Evolutionary conservation across 371 early-diverging fungal species (phyloP), one percentile per base, ranked within the genome.

Genomic region (Mortierella sp.): DNA sequence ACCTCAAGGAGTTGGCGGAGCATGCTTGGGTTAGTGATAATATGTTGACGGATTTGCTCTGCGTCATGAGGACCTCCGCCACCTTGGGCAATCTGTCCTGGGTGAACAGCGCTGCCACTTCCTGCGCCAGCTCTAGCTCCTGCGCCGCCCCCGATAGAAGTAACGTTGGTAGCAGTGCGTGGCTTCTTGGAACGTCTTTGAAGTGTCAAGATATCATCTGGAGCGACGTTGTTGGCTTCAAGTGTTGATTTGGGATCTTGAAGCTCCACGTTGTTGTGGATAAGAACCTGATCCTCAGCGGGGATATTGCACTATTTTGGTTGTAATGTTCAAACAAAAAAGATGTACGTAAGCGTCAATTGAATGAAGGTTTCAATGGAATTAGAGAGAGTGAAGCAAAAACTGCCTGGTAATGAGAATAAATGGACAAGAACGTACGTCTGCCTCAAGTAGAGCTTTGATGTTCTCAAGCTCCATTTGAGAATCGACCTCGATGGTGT

Each of bases 381-480:
- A 26, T 8, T 18, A 26, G 18, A 43, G n/a, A n/a, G n/a, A n/a
- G n/a, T n/a, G n/a, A n/a, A n/a, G n/a, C n/a, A 28, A 43, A 28
- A 18, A 30, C 16, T 18, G 5, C n/a, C n/a, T n/a, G 26, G 18
- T 11, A 32, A 22, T 2, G 5, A 9, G 52, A 24, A 28, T 8
- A 10, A 43, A 64, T 28, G 39, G 20, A 26, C 24, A 20, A 49
- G n/a, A 32, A 26, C 78, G 62, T 89, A 95, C 92, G 86, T 96
- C 96, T 22, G 88, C 92, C 80, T 96, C 96, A 28, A 95, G 86
- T 18, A 96, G 86, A 14, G 95, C 96, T 72, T 91, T 89, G 54
- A 97, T 85, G 83, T 94, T 94, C 75, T 93, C 94, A 62, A 96
- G 86, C 75, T 92, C 92, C 91, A 94, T 94, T 77, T 91, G 89